Percentiles rank a stretch among this genome's conserved stretches.
Conservation (phyloP, 345 rosid species). For the Populus deltoides region DNA sequence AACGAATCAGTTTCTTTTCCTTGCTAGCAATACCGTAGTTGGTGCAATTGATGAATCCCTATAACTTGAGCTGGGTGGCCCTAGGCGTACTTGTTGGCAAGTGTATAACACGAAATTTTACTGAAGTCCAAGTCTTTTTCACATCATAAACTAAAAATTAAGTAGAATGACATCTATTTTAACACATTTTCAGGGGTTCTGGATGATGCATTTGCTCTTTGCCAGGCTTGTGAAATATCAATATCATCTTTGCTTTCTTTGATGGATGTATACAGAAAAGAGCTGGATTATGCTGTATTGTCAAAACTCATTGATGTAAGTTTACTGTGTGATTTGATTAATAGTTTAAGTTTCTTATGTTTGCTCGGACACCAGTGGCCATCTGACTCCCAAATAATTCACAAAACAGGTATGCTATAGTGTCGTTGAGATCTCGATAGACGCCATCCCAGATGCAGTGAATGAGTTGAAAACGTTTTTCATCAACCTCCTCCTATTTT, state of each 20-base stretch:
- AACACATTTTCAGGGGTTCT: conserved; percentile 27
- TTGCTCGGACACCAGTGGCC: not conserved
- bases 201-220: conserved; percentile 40
- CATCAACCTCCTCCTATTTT: conserved; percentile 25
- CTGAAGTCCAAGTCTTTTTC: not conserved
- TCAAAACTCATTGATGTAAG: conserved; percentile 35
- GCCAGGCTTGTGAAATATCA: conserved; percentile 26
- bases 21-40: not conserved
- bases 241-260: conserved; percentile 35
- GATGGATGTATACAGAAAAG: conserved; percentile 28
- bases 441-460: conserved; percentile 29
- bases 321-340: not conserved
- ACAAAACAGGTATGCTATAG: conserved; percentile 26
- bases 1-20: not conserved
- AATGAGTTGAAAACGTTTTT: conserved; percentile 26
- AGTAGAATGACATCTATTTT: not conserved
- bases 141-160: not conserved
- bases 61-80: not conserved
- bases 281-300: conserved; percentile 24
- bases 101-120: not conserved
- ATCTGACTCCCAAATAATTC: not conserved
- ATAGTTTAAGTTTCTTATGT: not conserved
- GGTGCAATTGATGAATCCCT: not conserved
- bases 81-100: not conserved
- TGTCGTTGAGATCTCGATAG: conserved; percentile 25